Evolutionary conservation across 345 rosid genomes (phyloP).

Genomic region (Angophora floribunda): DNA sequence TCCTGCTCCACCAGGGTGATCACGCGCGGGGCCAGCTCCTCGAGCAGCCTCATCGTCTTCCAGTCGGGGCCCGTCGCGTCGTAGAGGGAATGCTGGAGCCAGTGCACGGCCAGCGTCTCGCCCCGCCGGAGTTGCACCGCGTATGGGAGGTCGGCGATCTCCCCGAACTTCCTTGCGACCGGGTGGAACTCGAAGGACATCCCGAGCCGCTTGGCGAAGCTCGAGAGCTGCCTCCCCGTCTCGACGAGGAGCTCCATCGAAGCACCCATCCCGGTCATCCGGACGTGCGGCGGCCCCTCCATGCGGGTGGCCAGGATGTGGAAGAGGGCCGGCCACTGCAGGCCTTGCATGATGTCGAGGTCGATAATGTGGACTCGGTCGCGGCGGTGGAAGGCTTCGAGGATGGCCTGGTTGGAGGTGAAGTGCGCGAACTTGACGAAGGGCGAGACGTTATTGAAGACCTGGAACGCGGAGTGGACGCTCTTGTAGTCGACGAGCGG

Average conservation of each 20-base stretch:
- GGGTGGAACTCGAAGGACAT: conserved; percentile 62
- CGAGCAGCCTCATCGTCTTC: conserved; percentile 39
- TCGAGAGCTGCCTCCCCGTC: conserved; percentile 57
- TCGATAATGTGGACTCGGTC: conserved; percentile 56
- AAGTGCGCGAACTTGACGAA: conserved; percentile 64
- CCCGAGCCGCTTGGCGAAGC: conserved; percentile 52
- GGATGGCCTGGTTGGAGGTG: conserved; percentile 67
- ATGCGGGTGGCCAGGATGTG: conserved; percentile 55
- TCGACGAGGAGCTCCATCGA: conserved; percentile 41
- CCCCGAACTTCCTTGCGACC: conserved; percentile 43
- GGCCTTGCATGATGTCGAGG: conserved; percentile 65
- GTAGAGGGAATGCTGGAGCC: conserved; percentile 58
- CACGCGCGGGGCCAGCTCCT: conserved; percentile 31
- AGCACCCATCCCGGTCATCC: conserved; percentile 52
- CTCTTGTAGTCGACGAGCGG: conserved; percentile 38
- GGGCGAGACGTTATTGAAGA: conserved; percentile 54
- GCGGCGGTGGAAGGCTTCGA: conserved; percentile 48
- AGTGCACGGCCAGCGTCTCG: conserved; percentile 53
- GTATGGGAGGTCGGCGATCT: conserved; percentile 14
- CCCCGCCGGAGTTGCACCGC: conserved; percentile 20
- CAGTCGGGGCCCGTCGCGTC: conserved; percentile 55
- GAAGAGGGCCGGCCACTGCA: conserved; percentile 72
- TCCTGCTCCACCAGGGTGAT: conserved; percentile 63
- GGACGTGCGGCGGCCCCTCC: conserved; percentile 50
- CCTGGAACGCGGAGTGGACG: conserved; percentile 33